phyloP scores from a whole-genome alignment of 352 stramenopile genomes.

The Phytopythium aichiense region DNA sequence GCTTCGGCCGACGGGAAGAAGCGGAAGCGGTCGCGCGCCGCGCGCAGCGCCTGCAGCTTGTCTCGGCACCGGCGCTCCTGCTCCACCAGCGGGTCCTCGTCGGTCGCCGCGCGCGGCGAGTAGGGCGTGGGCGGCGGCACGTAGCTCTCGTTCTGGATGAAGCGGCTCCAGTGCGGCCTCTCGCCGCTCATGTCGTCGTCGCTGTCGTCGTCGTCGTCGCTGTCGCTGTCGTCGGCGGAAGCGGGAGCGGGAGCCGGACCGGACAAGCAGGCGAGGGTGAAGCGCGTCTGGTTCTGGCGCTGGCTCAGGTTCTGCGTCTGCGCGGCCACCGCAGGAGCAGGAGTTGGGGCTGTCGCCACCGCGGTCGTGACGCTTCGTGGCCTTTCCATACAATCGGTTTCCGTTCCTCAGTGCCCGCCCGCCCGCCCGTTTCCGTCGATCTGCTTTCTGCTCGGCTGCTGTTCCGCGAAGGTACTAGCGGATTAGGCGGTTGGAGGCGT shows the following conservation, averaged over 20 bases:
- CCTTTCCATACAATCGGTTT: constrained; percentile 2
- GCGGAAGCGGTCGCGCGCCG: constrained; percentile 39
- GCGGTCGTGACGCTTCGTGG: constrained; percentile 1
- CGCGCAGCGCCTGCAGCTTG: constrained; percentile 51
- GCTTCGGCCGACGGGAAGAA: constrained; percentile 25
- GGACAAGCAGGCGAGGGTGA: not conserved
- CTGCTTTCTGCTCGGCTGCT: not conserved
- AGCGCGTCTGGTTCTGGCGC: not conserved
- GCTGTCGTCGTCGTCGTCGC: constrained; percentile 9
- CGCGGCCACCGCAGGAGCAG: not conserved
- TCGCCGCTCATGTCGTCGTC: constrained; percentile 9
- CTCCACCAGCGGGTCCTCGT: constrained; percentile 59
- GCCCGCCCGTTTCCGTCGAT: constrained; percentile 5
- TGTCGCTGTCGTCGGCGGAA: not conserved
- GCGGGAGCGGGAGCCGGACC: not conserved
- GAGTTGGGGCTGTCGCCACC: not conserved
- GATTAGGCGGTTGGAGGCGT: not conserved
- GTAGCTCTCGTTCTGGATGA: constrained; percentile 57
- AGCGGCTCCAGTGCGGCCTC: constrained; percentile 29
- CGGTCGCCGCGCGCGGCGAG: constrained; percentile 35
- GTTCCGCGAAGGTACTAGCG: not conserved
- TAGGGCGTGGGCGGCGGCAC: constrained; percentile 67
- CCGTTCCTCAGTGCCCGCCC: not conserved
- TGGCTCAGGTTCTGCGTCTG: not conserved
- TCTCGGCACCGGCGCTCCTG: constrained; percentile 50